These are phyloP conservation scores for Hypoxylon sp. DNA, from an alignment of 2,329 filamentous ascomycete genomes.

Conservation along the genomic window DNA sequence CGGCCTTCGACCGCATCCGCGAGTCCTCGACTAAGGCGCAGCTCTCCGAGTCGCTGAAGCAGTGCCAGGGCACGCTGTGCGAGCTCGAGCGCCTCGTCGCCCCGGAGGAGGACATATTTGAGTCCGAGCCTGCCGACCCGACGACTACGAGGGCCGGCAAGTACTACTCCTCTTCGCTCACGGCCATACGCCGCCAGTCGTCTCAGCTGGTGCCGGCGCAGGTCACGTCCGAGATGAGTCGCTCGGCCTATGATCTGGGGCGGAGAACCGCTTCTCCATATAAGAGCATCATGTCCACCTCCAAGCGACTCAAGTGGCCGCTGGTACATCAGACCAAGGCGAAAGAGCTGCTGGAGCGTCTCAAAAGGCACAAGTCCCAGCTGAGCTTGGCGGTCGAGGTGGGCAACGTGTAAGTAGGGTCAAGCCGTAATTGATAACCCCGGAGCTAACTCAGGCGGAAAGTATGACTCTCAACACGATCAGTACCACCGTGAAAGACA, in stretches of 20 bases:
- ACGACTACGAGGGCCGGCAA: background rate
- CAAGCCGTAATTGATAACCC: background rate
- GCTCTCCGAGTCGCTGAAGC: conserved; percentile 7
- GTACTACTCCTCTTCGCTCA: background rate
- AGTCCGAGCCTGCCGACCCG: background rate
- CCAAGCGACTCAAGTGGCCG: conserved; percentile 19
- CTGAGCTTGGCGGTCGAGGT: conserved; percentile 15
- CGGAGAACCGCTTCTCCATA: background rate
- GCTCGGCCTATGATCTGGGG: too few relatives aligned
- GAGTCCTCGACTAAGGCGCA: background rate
- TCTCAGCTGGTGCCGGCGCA: background rate
- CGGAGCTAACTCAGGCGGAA: background rate
- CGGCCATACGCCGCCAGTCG: background rate
- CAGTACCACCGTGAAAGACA: conserved; percentile 8
- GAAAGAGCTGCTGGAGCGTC: conserved; percentile 18
- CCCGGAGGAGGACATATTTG: background rate
- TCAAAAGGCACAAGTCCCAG: conserved; percentile 16
- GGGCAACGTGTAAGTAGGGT: conserved; percentile 17
- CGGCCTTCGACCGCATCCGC: background rate
- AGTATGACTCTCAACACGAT: conserved; percentile 20
- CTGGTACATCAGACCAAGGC: conserved; percentile 15
- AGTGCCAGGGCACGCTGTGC: conserved; percentile 4
- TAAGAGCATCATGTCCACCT: conserved; percentile 1
- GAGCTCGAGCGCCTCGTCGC: conserved; percentile 18
- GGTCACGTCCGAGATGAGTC: background rate